Evolutionary conservation across 768 basidiomycete genomes (phyloP).

Genomic region (Lentinula edodes): DNA sequence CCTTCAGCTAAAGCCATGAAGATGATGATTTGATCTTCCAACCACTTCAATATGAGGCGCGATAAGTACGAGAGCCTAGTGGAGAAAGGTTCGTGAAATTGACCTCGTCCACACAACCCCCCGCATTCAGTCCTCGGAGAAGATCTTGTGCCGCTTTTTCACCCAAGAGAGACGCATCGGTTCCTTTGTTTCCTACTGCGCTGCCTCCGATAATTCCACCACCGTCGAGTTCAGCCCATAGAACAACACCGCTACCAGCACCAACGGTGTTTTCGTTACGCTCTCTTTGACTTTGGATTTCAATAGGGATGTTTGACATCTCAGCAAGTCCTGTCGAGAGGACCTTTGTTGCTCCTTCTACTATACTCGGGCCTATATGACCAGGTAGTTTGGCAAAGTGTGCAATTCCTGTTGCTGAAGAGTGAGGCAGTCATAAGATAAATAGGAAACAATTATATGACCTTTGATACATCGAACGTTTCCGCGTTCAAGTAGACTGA

Average conservation of each 20-base stretch:
- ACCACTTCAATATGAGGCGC: slow-evolving; percentile 18
- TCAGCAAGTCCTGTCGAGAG: slow-evolving; percentile 34
- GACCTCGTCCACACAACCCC: slow-evolving; percentile 73
- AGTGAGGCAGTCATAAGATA: background rate
- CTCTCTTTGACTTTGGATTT: slow-evolving; percentile 37
- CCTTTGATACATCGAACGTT: slow-evolving; percentile 46
- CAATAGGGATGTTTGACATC: slow-evolving; percentile 23
- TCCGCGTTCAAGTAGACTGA: slow-evolving; percentile 55
- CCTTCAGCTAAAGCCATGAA: slow-evolving; percentile 72
- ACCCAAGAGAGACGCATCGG: slow-evolving; percentile 43
- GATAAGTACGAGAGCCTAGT: background rate
- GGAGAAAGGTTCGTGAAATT: background rate
- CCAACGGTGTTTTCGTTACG: slow-evolving; percentile 42
- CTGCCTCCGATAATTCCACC: slow-evolving; percentile 69
- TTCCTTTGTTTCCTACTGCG: slow-evolving; percentile 52
- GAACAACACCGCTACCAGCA: slow-evolving; percentile 63
- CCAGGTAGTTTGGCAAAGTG: slow-evolving; percentile 65
- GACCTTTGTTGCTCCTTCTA: slow-evolving; percentile 39
- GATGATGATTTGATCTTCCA: slow-evolving; percentile 74
- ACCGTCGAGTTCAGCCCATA: slow-evolving; percentile 69
- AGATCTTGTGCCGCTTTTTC: slow-evolving; percentile 57
- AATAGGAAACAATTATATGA: too few species aligned
- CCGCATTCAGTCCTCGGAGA: slow-evolving; percentile 50
- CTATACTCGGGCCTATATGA: slow-evolving; percentile 51
- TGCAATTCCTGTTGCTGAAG: slow-evolving; percentile 24